Evolutionary conservation across 2,329 filamentous ascomycete species (phyloP).

Genomic region (Gremmenia infestans): DNA sequence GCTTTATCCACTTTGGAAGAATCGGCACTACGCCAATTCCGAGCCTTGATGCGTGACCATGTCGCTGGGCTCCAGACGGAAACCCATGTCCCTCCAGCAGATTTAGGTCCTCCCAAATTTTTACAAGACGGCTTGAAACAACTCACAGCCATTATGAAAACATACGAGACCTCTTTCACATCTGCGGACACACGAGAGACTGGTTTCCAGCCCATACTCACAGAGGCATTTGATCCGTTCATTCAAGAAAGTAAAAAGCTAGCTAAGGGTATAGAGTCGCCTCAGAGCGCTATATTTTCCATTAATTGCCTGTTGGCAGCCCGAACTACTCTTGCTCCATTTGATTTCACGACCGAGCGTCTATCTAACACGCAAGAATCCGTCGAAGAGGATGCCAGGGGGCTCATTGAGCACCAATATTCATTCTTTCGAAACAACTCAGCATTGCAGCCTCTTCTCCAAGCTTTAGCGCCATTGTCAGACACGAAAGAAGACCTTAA

Average conservation of each 20-base stretch:
- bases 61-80: constrained; percentile 70
- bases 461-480: constrained; percentile 40
- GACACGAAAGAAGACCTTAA: constrained; percentile 47
- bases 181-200: constrained; percentile 53
- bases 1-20: constrained; percentile 64
- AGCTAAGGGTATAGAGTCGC: constrained; percentile 53
- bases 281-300: constrained; percentile 62
- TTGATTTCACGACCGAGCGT: constrained; percentile 58
- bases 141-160: constrained; percentile 74
- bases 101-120: constrained; percentile 76
- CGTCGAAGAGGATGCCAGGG: constrained; percentile 50
- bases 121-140: constrained; percentile 74
- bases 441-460: constrained; percentile 61
- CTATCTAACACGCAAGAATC: constrained; percentile 50
- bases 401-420: constrained; percentile 64
- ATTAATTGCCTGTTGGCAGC: constrained; percentile 66
- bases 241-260: constrained; percentile 69
- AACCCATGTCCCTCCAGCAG: constrained; percentile 62
- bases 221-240: constrained; percentile 82
- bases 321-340: constrained; percentile 49
- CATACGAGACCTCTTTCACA: constrained; percentile 76
- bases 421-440: constrained; percentile 70
- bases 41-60: constrained; percentile 73
- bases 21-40: constrained; percentile 78
- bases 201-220: constrained; percentile 70